Base-by-base conservation (phyloP, 1,139 yeast species). In the Hansenula anomala region DNA sequence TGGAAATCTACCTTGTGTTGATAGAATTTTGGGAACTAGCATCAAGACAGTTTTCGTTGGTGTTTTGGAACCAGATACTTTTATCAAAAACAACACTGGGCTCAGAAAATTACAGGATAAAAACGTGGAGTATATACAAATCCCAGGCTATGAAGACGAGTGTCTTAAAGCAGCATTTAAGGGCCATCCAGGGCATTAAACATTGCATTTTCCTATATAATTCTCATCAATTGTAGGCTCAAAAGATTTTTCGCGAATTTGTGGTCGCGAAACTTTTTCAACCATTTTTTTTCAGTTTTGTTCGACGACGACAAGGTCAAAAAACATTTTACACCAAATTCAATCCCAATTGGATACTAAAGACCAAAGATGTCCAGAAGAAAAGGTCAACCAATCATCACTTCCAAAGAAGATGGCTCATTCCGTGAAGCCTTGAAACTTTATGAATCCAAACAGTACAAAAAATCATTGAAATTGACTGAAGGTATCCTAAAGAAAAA, bases 1-100 rank as follows among this genome's bases (percentile, higher is more conserved):
- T 59, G 98, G 98, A 1, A 90, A 90, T 52, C 57, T 71, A 38
- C 96, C 98, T 0, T 92, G 99, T 61, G 80, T 79, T 3, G 90
- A 89, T 46, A 71, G 97, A 30, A 80, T 92, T 10, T 60, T 79
- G 2, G 51, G 60, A n/a, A 66, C 69, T 3, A 58, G 54, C 15
- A 82, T 92, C 43, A 71, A 69, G 26, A 75, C 92, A 0, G 90
- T 90, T 29, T 89, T 85, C 62, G 97, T 92, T 7, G 98, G 98
- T 1, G 95, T 89, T 1, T 59, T 80, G 45, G 99, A 94, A 60
- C 98, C 98, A 0, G 83, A 78, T 30, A 85, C 85, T 2, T 94
- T 94, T 66, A 87, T 94, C 14, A 72, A 80, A 54, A 75, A 86
- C 45, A 92, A 92, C 52, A 70, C 77, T 3, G 87, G 96, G 23